Evolutionary conservation across 139 green algal genomes (phyloP), one percentile per base, ranked within the genome.

Genomic region (Marvania coccoides): DNA sequence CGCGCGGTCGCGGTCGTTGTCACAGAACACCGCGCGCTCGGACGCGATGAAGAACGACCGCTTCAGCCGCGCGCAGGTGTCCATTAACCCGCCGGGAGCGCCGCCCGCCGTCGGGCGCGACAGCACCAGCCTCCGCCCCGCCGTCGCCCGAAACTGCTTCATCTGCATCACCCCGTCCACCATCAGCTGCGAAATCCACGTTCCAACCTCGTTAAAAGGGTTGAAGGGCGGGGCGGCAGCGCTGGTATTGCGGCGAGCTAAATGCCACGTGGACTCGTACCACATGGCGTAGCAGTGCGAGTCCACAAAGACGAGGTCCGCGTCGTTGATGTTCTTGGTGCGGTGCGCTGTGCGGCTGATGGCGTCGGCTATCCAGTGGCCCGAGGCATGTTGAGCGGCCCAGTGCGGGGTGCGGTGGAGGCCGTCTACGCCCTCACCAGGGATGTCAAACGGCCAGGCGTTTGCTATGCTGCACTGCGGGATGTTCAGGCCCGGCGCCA

Each of bases 401-500:
- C 19, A 14, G 33, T 64, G 57, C 7, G 57, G 6, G 48, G 57
- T 64, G 3, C 26, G 24, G 15, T 58, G 19, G 23, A 64, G 30
- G 23, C 57, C 57, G 48, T 58, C 57, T 30, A 64, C 33, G 3
- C 57, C 57, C 33, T 26, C 29, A 6, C 57, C 57, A 33, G 57
- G 57, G 33, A 55, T 37, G 48, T 64, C 57, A 64, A 64, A 64
- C 19, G 57, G 57, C 57, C 57, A 64, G 8, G 33, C 57, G 33
- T 64, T 38, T 29, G 24, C 30, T 19, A 64, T 46, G 33, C 48
- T 64, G 26, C 57, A 64, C 29, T 15, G 23, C 1, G 57, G 33
- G 5, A 64, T 6, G 10, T 38, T 38, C 14, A 64, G 26, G 5
- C 30, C 57, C 31, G 57, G 57, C 24, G 57, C 57, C 24, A 56